These are phyloP conservation scores for Furcasterigmium furcatum DNA, from an alignment of 2,329 filamentous ascomycete genomes.

Conservation along the genomic window DNA sequence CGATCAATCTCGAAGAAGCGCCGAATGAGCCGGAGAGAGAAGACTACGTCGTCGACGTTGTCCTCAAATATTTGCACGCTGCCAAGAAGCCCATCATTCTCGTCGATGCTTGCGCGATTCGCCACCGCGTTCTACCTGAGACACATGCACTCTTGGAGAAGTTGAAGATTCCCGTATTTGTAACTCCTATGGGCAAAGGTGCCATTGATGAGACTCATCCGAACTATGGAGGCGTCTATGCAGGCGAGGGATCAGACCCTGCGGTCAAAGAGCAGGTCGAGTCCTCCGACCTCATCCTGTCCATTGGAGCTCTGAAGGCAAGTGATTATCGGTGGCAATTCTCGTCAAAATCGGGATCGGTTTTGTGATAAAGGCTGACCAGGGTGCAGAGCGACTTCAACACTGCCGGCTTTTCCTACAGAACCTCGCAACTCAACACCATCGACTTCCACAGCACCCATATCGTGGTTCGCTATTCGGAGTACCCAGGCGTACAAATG, in stretches of 20 bases:
- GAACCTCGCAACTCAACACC: constrained; percentile 70
- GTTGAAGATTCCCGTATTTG: constrained; percentile 75
- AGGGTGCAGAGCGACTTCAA: constrained; percentile 67
- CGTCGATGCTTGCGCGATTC: constrained; percentile 79
- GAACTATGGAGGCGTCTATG: constrained; percentile 83
- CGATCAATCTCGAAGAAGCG: constrained; percentile 64
- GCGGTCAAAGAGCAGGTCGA: constrained; percentile 64
- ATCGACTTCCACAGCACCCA: constrained; percentile 79
- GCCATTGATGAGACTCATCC: constrained; percentile 72
- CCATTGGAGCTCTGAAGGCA: constrained; percentile 61
- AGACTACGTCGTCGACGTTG: constrained; percentile 77
- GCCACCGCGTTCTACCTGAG: constrained; percentile 70
- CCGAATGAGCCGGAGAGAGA: constrained; percentile 69
- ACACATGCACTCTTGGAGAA: constrained; percentile 70
- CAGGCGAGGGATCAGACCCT: constrained; percentile 69
- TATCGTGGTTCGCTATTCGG: constrained; percentile 71
- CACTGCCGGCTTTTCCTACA: constrained; percentile 78
- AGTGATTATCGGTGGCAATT: neutral
- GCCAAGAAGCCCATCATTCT: constrained; percentile 76
- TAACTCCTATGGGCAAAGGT: constrained; percentile 88
- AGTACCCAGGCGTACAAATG: constrained; percentile 77
- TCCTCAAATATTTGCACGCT: constrained; percentile 68
- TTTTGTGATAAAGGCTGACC: neutral
- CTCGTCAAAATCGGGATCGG: neutral
- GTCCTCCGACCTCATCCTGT: constrained; percentile 66